Evolutionary conservation across 495 filamentous ascomycete genomes (phyloP).

Genomic region (Cercophora scortea): DNA sequence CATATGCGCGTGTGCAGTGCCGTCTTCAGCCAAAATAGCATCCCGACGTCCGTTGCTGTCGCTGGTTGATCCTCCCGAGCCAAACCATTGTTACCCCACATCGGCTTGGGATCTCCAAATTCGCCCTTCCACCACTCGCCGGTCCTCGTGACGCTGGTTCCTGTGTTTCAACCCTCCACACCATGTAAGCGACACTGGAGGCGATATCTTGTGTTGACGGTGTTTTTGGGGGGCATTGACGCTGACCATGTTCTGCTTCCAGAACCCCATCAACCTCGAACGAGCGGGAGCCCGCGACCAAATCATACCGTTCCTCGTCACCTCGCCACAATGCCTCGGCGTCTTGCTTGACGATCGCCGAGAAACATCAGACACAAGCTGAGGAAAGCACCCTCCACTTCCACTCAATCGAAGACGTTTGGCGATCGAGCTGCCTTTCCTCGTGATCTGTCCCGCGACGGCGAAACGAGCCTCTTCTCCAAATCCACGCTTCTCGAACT

Average conservation of each 20-base stretch:
- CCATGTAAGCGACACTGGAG: slow-evolving; percentile 19
- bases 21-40: slow-evolving; percentile 9
- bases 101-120: slow-evolving; percentile 13
- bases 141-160: slow-evolving; percentile 1
- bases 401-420: slow-evolving; percentile 1
- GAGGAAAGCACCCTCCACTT: background rate
- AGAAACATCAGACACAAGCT: slow-evolving; percentile 7
- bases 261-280: slow-evolving; percentile 17
- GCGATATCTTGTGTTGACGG: background rate
- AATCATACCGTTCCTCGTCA: background rate
- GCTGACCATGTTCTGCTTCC: slow-evolving; percentile 20
- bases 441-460: background rate
- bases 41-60: slow-evolving; percentile 1
- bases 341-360: slow-evolving; percentile 3
- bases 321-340: slow-evolving; percentile 2
- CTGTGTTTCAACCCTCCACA: slow-evolving; percentile 16
- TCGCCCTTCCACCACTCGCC: slow-evolving; percentile 2
- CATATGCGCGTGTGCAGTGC: no score
- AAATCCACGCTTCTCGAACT: slow-evolving; percentile 2
- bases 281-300: slow-evolving; percentile 1
- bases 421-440: background rate
- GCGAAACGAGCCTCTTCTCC: slow-evolving; percentile 6
- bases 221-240: slow-evolving; percentile 12
- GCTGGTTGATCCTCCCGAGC: slow-evolving; percentile 6
- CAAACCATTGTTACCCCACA: slow-evolving; percentile 11